Percentiles rank a stretch among this genome's conserved stretches.
phyloP scores from a whole-genome alignment of 169 alveolate species.

The Plasmodium coatneyi region DNA sequence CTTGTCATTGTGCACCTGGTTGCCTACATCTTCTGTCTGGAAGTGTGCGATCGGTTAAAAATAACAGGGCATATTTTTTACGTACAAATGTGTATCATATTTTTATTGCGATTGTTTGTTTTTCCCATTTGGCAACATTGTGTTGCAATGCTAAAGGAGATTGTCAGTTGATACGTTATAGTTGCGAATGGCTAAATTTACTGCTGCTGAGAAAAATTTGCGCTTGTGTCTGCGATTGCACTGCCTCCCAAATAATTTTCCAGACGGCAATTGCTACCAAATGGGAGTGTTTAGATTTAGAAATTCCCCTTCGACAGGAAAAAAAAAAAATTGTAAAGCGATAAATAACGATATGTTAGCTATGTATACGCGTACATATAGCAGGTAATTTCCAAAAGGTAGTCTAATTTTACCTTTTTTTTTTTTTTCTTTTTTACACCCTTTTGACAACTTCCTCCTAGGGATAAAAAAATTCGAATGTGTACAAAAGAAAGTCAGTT shows the following conservation, averaged over 20 bases:
- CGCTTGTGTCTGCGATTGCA: not conserved
- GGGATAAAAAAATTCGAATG: not conserved
- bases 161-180: not conserved
- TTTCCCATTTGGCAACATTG: not conserved
- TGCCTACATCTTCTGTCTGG: constrained; percentile 39
- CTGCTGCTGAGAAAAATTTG: not conserved
- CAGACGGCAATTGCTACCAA: not conserved
- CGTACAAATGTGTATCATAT: not conserved
- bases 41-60: constrained; percentile 12
- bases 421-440: not conserved
- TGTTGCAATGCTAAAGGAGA: not conserved
- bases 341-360: not conserved
- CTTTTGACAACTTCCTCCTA: not conserved
- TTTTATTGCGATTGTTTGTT: not conserved
- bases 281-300: constrained; percentile 9
- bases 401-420: not conserved
- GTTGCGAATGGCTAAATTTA: not conserved
- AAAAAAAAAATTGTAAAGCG: not conserved
- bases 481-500: not conserved
- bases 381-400: constrained; percentile 18
- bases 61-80: constrained; percentile 4
- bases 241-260: not conserved
- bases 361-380: not conserved
- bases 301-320: constrained; percentile 11
- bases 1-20: constrained; percentile 59